phyloP scores from a whole-genome alignment of 768 basidiomycete genomes.

The Lepiota brunneoincarnata region DNA sequence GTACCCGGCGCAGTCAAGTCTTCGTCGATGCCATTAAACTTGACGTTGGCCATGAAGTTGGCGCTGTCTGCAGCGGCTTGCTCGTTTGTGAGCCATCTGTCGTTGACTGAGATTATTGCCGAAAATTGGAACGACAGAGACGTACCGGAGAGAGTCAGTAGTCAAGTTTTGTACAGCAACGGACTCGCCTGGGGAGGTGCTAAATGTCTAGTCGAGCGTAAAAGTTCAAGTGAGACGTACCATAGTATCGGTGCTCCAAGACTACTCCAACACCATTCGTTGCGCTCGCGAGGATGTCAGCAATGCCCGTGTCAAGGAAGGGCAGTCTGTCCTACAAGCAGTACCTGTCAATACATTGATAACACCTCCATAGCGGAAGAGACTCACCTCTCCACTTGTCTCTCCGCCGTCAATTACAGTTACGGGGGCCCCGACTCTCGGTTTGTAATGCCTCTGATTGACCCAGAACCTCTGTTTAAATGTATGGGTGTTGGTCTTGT shows the following conservation, averaged over 20 bases:
- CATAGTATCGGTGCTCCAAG: conserved; percentile 93
- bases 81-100: conserved; percentile 84
- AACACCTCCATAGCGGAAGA: no score
- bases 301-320: conserved; percentile 79
- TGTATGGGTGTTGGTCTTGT: conserved; percentile 48
- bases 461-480: conserved; percentile 94
- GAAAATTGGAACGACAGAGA: not conserved
- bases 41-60: conserved; percentile 82
- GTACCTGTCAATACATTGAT: no score
- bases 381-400: conserved; percentile 73
- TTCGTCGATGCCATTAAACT: conserved; percentile 67
- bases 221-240: conserved; percentile 27
- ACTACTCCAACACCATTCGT: conserved; percentile 89
- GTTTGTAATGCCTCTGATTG: conserved; percentile 75
- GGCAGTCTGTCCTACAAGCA: conserved; percentile 41
- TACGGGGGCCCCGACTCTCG: conserved; percentile 73
- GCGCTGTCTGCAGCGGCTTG: conserved; percentile 92
- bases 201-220: not conserved
- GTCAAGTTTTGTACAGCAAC: conserved; percentile 18
- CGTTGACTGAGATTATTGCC: not conserved
- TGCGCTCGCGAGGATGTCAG: conserved; percentile 79
- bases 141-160: conserved; percentile 18
- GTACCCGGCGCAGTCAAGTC: conserved; percentile 69
- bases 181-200: conserved; percentile 10
- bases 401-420: conserved; percentile 93